Evolutionary conservation across 2,329 filamentous ascomycete genomes (phyloP).

Genomic region (Paraconiothyrium brasiliense): DNA sequence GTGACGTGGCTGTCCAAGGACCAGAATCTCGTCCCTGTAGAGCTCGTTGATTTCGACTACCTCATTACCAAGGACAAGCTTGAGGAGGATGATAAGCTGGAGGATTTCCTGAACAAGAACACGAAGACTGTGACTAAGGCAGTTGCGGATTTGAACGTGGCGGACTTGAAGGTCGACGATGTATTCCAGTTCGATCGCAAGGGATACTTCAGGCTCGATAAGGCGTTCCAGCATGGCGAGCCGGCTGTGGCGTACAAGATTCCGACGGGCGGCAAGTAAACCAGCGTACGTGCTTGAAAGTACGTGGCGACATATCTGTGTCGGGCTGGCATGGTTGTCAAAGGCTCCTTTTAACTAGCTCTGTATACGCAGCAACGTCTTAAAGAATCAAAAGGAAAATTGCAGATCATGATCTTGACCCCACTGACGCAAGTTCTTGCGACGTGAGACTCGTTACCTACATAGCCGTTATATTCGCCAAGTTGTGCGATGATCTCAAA

Average conservation of each 20-base stretch:
- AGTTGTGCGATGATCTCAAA: no score
- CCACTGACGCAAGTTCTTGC: no score
- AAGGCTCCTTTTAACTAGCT: no score
- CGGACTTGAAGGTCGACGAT: slow-evolving; percentile 81
- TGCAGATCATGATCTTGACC: no score
- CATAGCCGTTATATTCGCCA: no score
- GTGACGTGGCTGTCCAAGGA: slow-evolving; percentile 88
- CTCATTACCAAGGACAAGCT: slow-evolving; percentile 95
- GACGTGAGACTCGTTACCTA: no score
- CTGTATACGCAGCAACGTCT: no score
- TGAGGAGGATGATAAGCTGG: slow-evolving; percentile 82
- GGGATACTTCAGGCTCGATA: slow-evolving; percentile 89
- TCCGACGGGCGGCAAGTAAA: slow-evolving; percentile 65
- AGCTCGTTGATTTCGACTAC: slow-evolving; percentile 95
- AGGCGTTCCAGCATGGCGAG: slow-evolving; percentile 65
- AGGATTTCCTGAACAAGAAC: slow-evolving; percentile 80
- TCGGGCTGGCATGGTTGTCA: not conserved
- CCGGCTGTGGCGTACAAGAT: slow-evolving; percentile 74
- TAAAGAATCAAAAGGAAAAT: no score
- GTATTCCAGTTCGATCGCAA: slow-evolving; percentile 96
- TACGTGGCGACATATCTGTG: not conserved
- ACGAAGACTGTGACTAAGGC: slow-evolving; percentile 80
- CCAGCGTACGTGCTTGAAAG: not conserved
- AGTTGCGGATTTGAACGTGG: slow-evolving; percentile 82
- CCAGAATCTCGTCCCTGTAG: slow-evolving; percentile 80